A percentile compares a stretch with the other conserved stretches of the same genome.
Conservation (phyloP, 2,329 filamentous ascomycete species). For the Botryosphaeria dothidea region DNA sequence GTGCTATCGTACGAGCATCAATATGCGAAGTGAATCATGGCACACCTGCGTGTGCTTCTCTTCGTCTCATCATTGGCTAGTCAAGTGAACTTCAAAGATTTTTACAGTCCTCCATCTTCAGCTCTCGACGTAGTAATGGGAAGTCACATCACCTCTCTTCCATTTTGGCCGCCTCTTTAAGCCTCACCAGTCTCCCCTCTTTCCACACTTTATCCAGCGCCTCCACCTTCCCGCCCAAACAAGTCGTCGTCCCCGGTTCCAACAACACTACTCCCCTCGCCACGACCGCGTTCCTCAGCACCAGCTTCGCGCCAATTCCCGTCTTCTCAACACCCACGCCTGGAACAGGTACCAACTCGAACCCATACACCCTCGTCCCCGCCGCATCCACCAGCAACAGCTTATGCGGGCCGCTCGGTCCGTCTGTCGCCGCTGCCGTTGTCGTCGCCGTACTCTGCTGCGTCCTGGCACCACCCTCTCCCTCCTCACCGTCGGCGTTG, state of each 20-base stretch:
- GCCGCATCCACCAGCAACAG: conserved; percentile 77
- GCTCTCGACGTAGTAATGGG: no score
- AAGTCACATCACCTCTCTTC: background rate
- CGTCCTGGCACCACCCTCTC: conserved; percentile 25
- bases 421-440: conserved; percentile 42
- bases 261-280: conserved; percentile 78
- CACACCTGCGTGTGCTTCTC: no score
- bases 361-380: conserved; percentile 73
- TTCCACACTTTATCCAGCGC: conserved; percentile 76
- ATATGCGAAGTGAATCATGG: no score
- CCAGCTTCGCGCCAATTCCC: conserved; percentile 77
- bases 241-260: conserved; percentile 64
- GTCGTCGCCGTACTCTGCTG: background rate
- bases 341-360: conserved; percentile 57
- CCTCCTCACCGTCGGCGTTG: conserved; percentile 26
- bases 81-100: no score
- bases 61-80: no score
- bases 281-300: conserved; percentile 68
- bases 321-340: conserved; percentile 71
- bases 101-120: no score
- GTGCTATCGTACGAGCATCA: no score
- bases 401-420: conserved; percentile 80
- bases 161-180: conserved; percentile 60
- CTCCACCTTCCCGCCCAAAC: conserved; percentile 89
- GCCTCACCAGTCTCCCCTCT: conserved; percentile 66